Evolutionary conservation across 2,329 filamentous ascomycete genomes (phyloP), one percentile per base, ranked within the genome.

Genomic region (Domatiomyces catenatus): DNA sequence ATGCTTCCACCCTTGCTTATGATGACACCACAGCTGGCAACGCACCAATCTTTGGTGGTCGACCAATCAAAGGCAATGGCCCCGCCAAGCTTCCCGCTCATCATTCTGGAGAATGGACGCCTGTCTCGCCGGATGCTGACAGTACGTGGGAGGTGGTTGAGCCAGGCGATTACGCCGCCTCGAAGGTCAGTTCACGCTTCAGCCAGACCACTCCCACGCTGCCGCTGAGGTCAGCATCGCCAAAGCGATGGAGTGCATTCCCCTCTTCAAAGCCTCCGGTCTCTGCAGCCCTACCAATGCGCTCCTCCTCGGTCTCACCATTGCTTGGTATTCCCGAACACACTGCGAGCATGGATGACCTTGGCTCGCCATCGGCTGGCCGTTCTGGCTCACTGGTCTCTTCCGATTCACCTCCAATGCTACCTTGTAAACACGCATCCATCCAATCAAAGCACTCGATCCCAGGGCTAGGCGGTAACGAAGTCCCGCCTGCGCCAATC

Each of bases 71-170:
- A 44, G 59, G 59, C 2, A 61, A 61, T 54, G 59, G 58, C 7
- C 57, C 59, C 8, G 56, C 60, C 24, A 61, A 58, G 46, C 55
- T 60, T 7, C 56, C 58, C 32, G 52, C 58, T n/a, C 58, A 54
- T 48, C 58, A 58, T 15, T 60, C 59, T 7, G 59, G 58, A 2
- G 59, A 61, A 45, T 49, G 59, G n/a, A 44, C 57, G 17, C 48
- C 54, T 10, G 59, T 55, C 8, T 45, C 56, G 28, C 54, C 59
- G 36, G 56, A 58, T 46, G 53, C 56, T 32, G 55, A 59, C 24
- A 54, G 52, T 47, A 60, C 54, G 17, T 48, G 58, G 50, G 52
- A 56, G 39, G 56, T 59, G 43, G 58, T 60, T 36, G 52, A 52
- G 17, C 49, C 59, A 26, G 58, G 58, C 42, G 55, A 59, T 8